Conservation (phyloP, 2,329 filamentous ascomycete genomes). For the Phaeosphaeriaceae sp. region DNA sequence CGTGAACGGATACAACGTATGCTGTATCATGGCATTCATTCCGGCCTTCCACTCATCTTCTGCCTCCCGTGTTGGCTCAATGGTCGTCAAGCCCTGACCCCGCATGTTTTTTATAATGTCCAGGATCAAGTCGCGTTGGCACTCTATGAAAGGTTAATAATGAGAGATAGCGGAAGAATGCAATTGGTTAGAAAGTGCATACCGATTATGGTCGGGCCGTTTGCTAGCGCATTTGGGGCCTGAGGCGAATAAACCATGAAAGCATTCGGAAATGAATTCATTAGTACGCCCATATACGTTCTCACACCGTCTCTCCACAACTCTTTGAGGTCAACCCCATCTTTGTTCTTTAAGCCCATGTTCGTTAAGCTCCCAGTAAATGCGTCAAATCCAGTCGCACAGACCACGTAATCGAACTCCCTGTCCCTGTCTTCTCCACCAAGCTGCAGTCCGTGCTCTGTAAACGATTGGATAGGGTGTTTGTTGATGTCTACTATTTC, state of each 20-base stretch:
- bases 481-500: slow-evolving; percentile 52
- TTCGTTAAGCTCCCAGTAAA: slow-evolving; percentile 44
- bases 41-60: slow-evolving; percentile 48
- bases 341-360: slow-evolving; percentile 39
- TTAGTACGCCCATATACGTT: slow-evolving; percentile 50
- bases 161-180: neutral
- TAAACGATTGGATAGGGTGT: slow-evolving; percentile 53
- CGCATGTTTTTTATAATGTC: slow-evolving; percentile 44
- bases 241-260: slow-evolving; percentile 53
- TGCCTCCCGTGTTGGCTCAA: slow-evolving; percentile 47
- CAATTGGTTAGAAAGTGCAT: neutral
- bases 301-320: slow-evolving; percentile 47
- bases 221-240: slow-evolving; percentile 53
- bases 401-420: slow-evolving; percentile 61
- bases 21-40: slow-evolving; percentile 41
- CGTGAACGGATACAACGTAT: slow-evolving; percentile 47
- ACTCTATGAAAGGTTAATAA: slow-evolving; percentile 19
- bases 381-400: slow-evolving; percentile 53
- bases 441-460: slow-evolving; percentile 58
- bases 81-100: slow-evolving; percentile 32
- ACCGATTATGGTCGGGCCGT: slow-evolving; percentile 50
- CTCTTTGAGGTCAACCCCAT: slow-evolving; percentile 42
- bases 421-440: slow-evolving; percentile 55
- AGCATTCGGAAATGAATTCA: slow-evolving; percentile 46
- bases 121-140: slow-evolving; percentile 50